These are phyloP conservation scores for Claviceps sp. DNA, from an alignment of 2,329 filamentous ascomycete genomes.

Conservation along the genomic window DNA sequence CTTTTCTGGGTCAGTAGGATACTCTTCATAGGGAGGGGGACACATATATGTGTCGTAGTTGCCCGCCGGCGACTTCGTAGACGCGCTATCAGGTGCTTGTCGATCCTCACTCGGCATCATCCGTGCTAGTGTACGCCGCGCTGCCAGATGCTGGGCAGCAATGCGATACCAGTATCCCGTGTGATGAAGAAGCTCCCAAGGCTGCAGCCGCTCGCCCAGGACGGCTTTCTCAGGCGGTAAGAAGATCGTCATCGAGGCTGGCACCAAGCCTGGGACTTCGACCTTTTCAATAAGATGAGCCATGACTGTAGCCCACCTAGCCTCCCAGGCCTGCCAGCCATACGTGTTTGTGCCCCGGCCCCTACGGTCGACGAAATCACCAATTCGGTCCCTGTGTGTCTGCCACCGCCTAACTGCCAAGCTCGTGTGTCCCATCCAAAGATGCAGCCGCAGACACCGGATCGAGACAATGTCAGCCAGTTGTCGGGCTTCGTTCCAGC, in stretches of 20 bases:
- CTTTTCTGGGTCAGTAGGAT: constrained; percentile 30
- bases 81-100: constrained; percentile 32
- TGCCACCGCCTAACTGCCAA: constrained; percentile 71
- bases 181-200: constrained; percentile 53
- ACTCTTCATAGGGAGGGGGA: constrained; percentile 47
- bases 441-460: constrained; percentile 65
- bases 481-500: constrained; percentile 88
- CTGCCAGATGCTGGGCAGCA: constrained; percentile 42
- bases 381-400: constrained; percentile 58
- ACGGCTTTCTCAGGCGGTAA: constrained; percentile 45
- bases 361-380: constrained; percentile 65
- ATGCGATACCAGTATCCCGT: constrained; percentile 53
- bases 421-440: constrained; percentile 71
- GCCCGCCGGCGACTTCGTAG: constrained; percentile 31
- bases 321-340: constrained; percentile 89
- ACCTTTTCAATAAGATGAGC: constrained; percentile 44
- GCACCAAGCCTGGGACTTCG: constrained; percentile 35
- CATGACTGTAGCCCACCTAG: constrained; percentile 54
- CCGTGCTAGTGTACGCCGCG: constrained; percentile 39
- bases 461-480: constrained; percentile 72
- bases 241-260: constrained; percentile 31
- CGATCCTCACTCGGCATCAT: constrained; percentile 47
- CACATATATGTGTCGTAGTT: constrained; percentile 57
- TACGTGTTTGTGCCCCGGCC: constrained; percentile 82
- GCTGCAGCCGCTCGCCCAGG: constrained; percentile 42